Evolutionary conservation across 2,329 filamentous ascomycete species (phyloP).

Genomic region (Elsinoe necatrix): DNA sequence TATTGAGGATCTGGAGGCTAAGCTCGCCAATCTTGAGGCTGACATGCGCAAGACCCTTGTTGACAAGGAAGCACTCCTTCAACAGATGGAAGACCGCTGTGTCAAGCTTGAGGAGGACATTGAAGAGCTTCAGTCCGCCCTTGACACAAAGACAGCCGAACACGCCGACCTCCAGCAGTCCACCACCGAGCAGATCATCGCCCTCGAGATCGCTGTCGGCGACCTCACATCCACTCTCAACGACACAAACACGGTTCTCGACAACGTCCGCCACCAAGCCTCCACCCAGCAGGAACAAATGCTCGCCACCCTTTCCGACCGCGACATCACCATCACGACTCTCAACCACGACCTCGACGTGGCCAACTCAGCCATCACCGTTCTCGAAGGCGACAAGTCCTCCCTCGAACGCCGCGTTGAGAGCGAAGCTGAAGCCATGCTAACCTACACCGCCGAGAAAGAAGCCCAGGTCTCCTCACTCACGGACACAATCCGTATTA

Average conservation of each 20-base stretch:
- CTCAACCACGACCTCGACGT: slow-evolving; percentile 23
- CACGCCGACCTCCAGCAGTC: background rate
- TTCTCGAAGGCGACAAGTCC: slow-evolving; percentile 24
- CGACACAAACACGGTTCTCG: background rate
- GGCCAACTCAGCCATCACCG: slow-evolving; percentile 21
- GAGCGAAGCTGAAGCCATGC: slow-evolving; percentile 29
- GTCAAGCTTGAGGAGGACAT: slow-evolving; percentile 2
- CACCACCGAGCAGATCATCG: background rate
- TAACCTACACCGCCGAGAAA: slow-evolving; percentile 28
- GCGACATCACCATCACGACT: slow-evolving; percentile 26
- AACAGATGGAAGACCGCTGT: slow-evolving; percentile 7
- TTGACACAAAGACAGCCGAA: slow-evolving; percentile 21
- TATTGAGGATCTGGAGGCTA: slow-evolving; percentile 30
- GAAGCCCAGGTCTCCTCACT: slow-evolving; percentile 28
- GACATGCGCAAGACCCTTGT: slow-evolving; percentile 23
- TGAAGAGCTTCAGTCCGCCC: slow-evolving; percentile 14
- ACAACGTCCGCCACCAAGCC: background rate
- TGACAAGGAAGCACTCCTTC: slow-evolving; percentile 23
- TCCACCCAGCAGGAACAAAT: slow-evolving; percentile 13
- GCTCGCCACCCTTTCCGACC: slow-evolving; percentile 22
- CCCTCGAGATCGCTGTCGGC: background rate
- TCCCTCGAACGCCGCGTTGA: slow-evolving; percentile 30
- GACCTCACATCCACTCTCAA: slow-evolving; percentile 10
- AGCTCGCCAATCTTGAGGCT: slow-evolving; percentile 28
- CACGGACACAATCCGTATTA: slow-evolving; percentile 25